Evolutionary conservation across 139 green algal genomes (phyloP), one percentile per base, ranked within the genome.

Genomic region (Chlamydomonas sp.): DNA sequence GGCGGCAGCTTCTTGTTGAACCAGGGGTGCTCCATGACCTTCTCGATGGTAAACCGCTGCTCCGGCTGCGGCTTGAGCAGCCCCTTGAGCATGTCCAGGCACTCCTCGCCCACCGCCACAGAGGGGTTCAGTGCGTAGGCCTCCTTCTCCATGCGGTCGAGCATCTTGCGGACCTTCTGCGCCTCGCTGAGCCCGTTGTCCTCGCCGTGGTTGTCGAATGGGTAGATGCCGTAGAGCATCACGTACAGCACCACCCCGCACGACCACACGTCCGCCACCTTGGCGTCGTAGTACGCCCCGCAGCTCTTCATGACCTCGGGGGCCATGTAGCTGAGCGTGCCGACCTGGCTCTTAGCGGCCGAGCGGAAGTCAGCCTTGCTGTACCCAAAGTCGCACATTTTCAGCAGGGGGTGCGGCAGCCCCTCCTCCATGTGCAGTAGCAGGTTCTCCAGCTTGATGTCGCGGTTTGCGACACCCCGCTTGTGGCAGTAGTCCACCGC

Each of bases 361-460:
- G 90, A 95, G 89, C 97, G 90, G 67, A 96, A 92, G 78, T 97
- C 96, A 79, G 93, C 89, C 89, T 97, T 96, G 58, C 78, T 92
- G 90, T 97, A 97, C 2, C 97, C 97, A 92, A 98, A 99, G 86
- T 99, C 97, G 85, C 97, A 98, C 88, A 99, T 98, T 78, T 99
- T 99, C 20, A 99, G 89, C 49, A 98, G 89, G 12, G 96, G 96
- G 62, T 93, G 95, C 3, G 94, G 96, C 80, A 93, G 94, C 59
- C 94, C 92, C n/a, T 94, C 82, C 90, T 71, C 92, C 90, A 86
- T 89, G 80, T 99, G 96, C 82, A 99, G 93, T 72, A 99, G 91
- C 18, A 96, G 97, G 93, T 99, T 99, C 90, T 99, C 98, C 7
- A 99, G 94, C 92, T 99, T 99, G 87, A 99, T 98, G 88, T 99